Conservation (phyloP, 2,329 filamentous ascomycete genomes). For the Penicillium sclerotiorum region DNA sequence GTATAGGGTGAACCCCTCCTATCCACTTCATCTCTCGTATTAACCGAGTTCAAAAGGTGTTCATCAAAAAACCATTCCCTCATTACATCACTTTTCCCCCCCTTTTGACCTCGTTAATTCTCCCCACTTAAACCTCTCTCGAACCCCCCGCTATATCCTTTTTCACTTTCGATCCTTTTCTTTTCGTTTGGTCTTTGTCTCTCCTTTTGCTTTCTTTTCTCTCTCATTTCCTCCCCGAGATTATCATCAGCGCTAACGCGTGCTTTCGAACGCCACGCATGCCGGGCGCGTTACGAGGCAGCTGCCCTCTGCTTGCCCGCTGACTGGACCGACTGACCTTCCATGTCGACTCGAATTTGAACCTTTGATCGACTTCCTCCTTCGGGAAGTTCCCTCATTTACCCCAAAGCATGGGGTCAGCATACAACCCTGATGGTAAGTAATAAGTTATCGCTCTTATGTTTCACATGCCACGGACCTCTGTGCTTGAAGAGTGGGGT, state of each 20-base stretch:
- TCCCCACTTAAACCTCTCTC: constrained; percentile 4
- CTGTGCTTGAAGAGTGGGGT: constrained; percentile 4
- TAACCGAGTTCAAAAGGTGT: not conserved
- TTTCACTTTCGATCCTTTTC: not conserved
- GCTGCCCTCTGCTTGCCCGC: constrained; percentile 33
- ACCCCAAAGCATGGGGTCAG: constrained; percentile 35
- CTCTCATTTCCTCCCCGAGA: constrained; percentile 14
- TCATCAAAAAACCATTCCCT: not conserved
- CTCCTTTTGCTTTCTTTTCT: constrained; percentile 10
- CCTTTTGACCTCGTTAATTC: constrained; percentile 14
- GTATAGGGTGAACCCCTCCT: no score
- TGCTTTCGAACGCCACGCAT: constrained; percentile 30
- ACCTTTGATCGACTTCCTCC: constrained; percentile 19
- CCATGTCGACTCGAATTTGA: constrained; percentile 27
- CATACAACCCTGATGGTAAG: constrained; percentile 44
- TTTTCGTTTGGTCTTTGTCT: constrained; percentile 1
- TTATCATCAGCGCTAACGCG: constrained; percentile 19
- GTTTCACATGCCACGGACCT: constrained; percentile 23
- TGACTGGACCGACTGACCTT: constrained; percentile 33
- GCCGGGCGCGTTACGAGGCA: constrained; percentile 38
- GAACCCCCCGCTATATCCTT: not conserved
- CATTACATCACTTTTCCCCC: constrained; percentile 17
- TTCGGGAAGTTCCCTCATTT: constrained; percentile 5
- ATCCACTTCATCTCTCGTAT: not conserved
- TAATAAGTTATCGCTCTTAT: constrained; percentile 16